Evolutionary conservation across 768 basidiomycete genomes (phyloP).

Genomic region (Lyophyllum semitale): DNA sequence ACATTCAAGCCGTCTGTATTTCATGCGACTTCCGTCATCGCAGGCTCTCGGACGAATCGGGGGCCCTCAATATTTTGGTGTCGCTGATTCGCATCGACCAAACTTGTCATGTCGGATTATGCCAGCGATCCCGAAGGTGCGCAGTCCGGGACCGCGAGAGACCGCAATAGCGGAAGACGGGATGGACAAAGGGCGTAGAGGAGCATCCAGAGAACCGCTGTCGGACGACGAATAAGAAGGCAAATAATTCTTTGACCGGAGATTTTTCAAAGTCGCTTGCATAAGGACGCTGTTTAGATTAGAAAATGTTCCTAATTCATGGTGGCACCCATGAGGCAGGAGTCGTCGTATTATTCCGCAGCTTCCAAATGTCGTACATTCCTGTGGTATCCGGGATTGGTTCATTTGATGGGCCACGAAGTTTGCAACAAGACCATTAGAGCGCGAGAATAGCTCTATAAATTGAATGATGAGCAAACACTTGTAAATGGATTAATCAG

Average conservation of each 20-base stretch:
- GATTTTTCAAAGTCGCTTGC: too few species aligned
- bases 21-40: conserved; percentile 24
- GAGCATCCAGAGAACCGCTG: background rate
- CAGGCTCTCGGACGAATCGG: conserved; percentile 29
- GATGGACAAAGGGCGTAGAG: conserved; percentile 35
- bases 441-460: too few species aligned
- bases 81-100: conserved; percentile 27
- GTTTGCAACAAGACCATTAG: too few species aligned
- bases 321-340: background rate
- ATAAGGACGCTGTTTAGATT: background rate
- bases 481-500: too few species aligned
- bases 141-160: conserved; percentile 31
- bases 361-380: background rate
- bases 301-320: background rate
- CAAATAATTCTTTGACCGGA: too few species aligned
- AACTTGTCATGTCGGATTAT: too few species aligned
- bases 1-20: conserved; percentile 26
- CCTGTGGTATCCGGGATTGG: background rate
- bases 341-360: background rate
- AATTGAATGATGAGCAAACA: too few species aligned
- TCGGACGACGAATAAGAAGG: background rate
- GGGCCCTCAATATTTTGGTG: conserved; percentile 32
- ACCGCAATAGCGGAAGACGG: conserved; percentile 44
- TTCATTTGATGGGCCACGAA: background rate
- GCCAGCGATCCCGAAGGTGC: conserved; percentile 36